Conservation (phyloP, 176 grass and related monocot genomes). For the Typha latifolia region DNA sequence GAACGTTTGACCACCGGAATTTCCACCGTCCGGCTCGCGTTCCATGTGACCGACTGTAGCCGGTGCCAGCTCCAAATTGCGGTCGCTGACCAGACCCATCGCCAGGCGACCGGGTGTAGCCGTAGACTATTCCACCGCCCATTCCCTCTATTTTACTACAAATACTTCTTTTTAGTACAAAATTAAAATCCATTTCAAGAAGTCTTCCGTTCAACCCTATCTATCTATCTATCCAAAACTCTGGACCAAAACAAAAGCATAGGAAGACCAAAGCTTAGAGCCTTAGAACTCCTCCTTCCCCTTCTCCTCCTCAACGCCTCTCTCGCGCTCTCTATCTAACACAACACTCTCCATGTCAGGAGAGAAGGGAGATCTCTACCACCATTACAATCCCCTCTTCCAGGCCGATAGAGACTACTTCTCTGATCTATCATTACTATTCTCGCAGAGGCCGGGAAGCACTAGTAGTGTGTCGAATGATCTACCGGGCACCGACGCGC, state of each 20-base stretch:
- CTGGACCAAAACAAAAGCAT: not conserved
- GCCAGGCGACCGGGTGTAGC: constrained; percentile 4
- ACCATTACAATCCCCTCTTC: constrained; percentile 3
- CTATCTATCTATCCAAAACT: not conserved
- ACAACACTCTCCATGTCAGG: constrained; percentile 9
- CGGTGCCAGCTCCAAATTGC: constrained; percentile 1
- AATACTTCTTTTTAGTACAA: not conserved
- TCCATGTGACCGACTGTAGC: constrained; percentile 20
- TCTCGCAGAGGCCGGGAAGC: constrained; percentile 22
- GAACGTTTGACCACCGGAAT: not conserved
- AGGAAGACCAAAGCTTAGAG: constrained; percentile 9
- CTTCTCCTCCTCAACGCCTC: not conserved
- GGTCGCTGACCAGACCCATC: constrained; percentile 10
- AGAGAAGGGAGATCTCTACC: constrained; percentile 25
- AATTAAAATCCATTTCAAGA: not conserved
- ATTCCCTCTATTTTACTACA: not conserved
- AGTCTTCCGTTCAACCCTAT: not conserved
- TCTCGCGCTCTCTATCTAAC: not conserved
- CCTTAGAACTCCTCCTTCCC: not conserved
- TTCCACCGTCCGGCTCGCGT: not conserved
- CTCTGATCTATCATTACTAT: constrained; percentile 19
- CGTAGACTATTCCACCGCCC: not conserved
- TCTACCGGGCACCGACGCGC: not conserved
- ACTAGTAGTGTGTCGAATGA: not conserved
- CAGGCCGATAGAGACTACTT: not conserved